Percentiles rank a stretch among this genome's conserved stretches.
phyloP scores from a whole-genome alignment of 805 yeast genomes.

The Pichia occidentalis region DNA sequence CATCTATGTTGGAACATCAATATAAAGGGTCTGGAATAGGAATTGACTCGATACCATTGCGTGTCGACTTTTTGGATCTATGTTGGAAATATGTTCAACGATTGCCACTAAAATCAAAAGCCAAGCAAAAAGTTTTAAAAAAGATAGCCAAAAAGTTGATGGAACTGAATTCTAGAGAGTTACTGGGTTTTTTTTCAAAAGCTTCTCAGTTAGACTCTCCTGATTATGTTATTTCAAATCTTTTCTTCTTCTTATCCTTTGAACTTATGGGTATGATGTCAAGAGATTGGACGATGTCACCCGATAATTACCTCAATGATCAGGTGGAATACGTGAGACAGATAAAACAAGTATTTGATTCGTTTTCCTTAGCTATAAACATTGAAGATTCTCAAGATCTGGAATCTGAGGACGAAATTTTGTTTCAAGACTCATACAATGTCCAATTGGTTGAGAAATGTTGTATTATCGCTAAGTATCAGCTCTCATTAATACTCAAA shows the following conservation, averaged over 20 bases:
- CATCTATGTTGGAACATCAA: constrained; percentile 3
- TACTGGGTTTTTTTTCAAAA: constrained; percentile 1
- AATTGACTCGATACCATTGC: constrained; percentile 6
- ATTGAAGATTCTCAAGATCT: not conserved
- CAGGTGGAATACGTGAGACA: not conserved
- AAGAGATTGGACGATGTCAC: constrained; percentile 1
- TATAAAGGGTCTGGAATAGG: constrained; percentile 3
- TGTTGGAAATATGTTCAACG: constrained; percentile 2
- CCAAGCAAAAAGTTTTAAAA: not conserved
- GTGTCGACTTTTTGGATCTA: constrained; percentile 1
- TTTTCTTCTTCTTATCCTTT: constrained; percentile 5
- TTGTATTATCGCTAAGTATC: constrained; percentile 4
- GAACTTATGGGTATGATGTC: constrained; percentile 4
- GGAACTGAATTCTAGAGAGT: constrained; percentile 1
- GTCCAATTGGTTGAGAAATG: constrained; percentile 6
- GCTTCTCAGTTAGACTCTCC: not conserved
- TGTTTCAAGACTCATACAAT: too few species aligned
- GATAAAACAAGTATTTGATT: not conserved
- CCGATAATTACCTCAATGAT: not conserved
- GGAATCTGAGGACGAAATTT: too few species aligned
- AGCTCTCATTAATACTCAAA: not conserved
- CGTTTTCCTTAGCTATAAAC: too few species aligned
- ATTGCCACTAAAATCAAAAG: not conserved
- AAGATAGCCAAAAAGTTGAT: not conserved
- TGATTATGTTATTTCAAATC: not conserved